phyloP scores from a whole-genome alignment of 2,329 filamentous ascomycete species.

The Pestalotiopsis sp. region DNA sequence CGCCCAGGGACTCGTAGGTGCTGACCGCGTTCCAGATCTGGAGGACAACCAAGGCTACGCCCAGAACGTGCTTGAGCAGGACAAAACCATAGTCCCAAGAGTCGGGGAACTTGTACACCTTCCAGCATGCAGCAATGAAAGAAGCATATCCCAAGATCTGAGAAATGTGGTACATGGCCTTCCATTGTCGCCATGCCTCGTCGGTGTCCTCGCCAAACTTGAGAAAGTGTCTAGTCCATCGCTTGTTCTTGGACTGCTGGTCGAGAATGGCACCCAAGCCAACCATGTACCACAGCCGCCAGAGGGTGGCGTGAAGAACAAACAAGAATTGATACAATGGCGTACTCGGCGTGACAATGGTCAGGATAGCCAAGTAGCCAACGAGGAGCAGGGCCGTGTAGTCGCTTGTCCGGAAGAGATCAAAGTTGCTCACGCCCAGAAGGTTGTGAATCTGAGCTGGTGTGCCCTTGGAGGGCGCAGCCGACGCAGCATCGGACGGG shows the following conservation, averaged over 20 bases:
- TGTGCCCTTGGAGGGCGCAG: conserved; percentile 33
- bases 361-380: conserved; percentile 73
- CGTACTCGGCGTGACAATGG: conserved; percentile 78
- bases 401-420: conserved; percentile 87
- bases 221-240: conserved; percentile 96
- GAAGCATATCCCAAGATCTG: conserved; percentile 88
- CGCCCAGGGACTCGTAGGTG: conserved; percentile 92
- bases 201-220: conserved; percentile 90
- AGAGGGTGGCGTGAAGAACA: conserved; percentile 76
- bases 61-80: conserved; percentile 84
- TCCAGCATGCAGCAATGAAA: conserved; percentile 91
- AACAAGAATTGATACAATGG: conserved; percentile 77
- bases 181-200: conserved; percentile 98
- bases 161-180: conserved; percentile 90
- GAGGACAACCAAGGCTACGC: conserved; percentile 77
- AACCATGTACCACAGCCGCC: conserved; percentile 90
- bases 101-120: conserved; percentile 86
- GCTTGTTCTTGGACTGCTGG: conserved; percentile 85
- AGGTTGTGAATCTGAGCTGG: conserved; percentile 80
- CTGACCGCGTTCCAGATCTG: conserved; percentile 93
- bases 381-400: conserved; percentile 77
- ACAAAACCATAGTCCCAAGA: conserved; percentile 89
- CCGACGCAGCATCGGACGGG: conserved; percentile 20
- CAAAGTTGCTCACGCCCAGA: conserved; percentile 80
- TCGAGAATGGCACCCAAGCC: conserved; percentile 86